Evolutionary conservation across 805 yeast species (phyloP).

Genomic region (Ogataea pilisensis): DNA sequence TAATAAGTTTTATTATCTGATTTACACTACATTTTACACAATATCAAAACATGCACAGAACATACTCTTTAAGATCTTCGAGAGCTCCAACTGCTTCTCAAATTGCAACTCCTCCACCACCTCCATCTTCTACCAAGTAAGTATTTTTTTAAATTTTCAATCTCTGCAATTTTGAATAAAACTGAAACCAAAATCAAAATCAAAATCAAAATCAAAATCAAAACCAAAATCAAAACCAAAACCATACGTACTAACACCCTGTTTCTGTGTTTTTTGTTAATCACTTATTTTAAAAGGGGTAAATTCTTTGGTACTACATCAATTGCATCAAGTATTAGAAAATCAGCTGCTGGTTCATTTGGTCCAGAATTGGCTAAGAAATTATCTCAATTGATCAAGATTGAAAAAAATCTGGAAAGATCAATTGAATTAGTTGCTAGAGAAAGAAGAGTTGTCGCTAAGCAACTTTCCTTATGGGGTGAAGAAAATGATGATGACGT

Average conservation of each 20-base stretch:
- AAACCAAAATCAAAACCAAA: no score
- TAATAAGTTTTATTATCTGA: no score
- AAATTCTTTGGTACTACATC: conserved; percentile 75
- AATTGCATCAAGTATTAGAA: conserved; percentile 67
- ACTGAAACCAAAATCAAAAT: no score
- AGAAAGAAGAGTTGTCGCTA: conserved; percentile 94
- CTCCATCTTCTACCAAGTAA: conserved; percentile 62
- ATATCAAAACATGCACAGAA: conserved; percentile 64
- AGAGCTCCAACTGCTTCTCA: conserved; percentile 85
- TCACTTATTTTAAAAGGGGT: conserved; percentile 32
- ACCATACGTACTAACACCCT: background rate
- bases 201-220: no score
- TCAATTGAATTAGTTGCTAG: conserved; percentile 88
- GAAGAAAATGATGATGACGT: conserved; percentile 97
- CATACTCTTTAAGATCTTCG: conserved; percentile 71
- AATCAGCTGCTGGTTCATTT: conserved; percentile 81
- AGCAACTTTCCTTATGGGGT: conserved; percentile 97
- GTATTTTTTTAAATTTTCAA: conserved; percentile 4
- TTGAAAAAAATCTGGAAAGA: conserved; percentile 95
- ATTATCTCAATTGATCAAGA: conserved; percentile 85
- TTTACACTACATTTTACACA: background rate
- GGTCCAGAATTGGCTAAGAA: conserved; percentile 96
- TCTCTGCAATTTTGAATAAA: background rate
- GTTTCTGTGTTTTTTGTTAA: background rate
- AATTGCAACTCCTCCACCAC: conserved; percentile 76